Evolutionary conservation across 2,329 filamentous ascomycete species (phyloP).

Genomic region (Cladosporium sp.): DNA sequence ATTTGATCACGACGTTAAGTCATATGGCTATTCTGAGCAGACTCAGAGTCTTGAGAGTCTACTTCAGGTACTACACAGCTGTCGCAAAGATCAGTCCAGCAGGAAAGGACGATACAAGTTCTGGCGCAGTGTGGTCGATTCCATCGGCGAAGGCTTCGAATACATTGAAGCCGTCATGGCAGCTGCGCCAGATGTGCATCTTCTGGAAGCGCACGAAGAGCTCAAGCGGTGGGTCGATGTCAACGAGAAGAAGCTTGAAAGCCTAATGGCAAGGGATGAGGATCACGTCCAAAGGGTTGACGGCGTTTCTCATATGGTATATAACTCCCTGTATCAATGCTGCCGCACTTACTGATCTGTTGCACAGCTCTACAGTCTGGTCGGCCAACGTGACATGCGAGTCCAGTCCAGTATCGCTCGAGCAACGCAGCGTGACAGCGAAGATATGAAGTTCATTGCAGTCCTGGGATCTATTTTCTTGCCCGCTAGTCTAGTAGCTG

Average conservation of each 20-base stretch:
- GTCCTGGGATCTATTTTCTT: constrained; percentile 21
- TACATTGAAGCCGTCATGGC: constrained; percentile 10
- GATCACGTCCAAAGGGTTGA: constrained; percentile 17
- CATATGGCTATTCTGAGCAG: neutral
- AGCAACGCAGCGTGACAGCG: constrained; percentile 19
- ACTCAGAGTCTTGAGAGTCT: constrained; percentile 7
- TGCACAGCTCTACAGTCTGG: constrained; percentile 16
- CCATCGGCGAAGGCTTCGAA: constrained; percentile 14
- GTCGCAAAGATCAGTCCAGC: constrained; percentile 18
- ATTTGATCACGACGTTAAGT: neutral
- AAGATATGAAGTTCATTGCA: constrained; percentile 23
- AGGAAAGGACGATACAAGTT: constrained; percentile 19
- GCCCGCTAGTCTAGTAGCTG: constrained; percentile 18
- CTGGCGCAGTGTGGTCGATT: constrained; percentile 16
- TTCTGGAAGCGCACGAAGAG: constrained; percentile 12
- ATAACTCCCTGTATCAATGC: neutral
- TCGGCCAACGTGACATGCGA: constrained; percentile 18
- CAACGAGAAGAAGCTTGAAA: constrained; percentile 15
- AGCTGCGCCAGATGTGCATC: neutral
- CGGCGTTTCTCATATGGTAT: constrained; percentile 14
- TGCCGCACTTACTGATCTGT: neutral
- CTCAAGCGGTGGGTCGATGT: constrained; percentile 15
- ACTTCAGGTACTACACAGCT: constrained; percentile 16
- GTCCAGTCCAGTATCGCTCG: constrained; percentile 18
- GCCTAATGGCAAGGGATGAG: constrained; percentile 17